A percentile compares a stretch with the other conserved stretches of the same genome.
phyloP scores from a whole-genome alignment of 257 asterid species.

The Solanum bukasovii region DNA sequence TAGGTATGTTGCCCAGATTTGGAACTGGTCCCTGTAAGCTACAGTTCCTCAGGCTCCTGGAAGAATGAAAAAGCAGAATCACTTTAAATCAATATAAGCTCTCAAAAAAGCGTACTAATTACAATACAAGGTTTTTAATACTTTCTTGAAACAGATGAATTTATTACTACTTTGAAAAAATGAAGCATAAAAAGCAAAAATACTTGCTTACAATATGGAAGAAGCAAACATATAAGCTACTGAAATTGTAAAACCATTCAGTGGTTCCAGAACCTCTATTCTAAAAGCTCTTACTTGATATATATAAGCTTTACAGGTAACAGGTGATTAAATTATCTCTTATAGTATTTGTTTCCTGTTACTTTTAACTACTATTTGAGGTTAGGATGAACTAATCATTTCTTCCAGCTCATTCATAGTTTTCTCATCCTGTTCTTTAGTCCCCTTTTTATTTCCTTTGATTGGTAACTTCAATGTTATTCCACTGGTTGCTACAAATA shows the following conservation, averaged over 20 bases:
- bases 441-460: background rate
- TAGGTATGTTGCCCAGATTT: conserved; percentile 52
- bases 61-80: conserved; percentile 4
- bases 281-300: background rate
- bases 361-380: background rate
- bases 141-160: background rate
- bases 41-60: conserved; percentile 99
- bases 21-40: conserved; percentile 79
- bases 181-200: background rate
- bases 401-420: background rate
- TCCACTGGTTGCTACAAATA: background rate
- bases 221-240: background rate
- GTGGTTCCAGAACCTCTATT: background rate
- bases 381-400: background rate
- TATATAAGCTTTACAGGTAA: background rate
- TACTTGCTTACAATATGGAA: background rate
- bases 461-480: background rate
- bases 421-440: background rate
- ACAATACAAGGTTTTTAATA: background rate
- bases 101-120: background rate
- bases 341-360: background rate
- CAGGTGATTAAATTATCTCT: background rate
- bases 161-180: background rate
- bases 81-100: background rate
- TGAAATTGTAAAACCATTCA: background rate